Evolutionary conservation across 208 protist genomes (phyloP).

Genomic region (Trichomonas tenax): DNA sequence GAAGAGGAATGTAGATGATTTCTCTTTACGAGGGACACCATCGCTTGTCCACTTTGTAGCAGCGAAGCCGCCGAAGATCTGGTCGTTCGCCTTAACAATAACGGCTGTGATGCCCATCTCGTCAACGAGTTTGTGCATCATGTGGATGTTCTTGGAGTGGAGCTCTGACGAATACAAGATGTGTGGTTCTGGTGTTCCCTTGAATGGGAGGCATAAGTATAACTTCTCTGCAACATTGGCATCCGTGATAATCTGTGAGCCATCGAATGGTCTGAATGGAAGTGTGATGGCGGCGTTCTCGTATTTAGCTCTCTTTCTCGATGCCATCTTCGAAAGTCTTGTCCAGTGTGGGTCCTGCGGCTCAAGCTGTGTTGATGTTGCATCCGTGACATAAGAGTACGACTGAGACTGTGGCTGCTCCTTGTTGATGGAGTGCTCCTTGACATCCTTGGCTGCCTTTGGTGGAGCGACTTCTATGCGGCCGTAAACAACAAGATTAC

Average conservation of each 20-base stretch:
- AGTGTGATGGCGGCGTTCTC: background rate
- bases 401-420: background rate
- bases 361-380: background rate
- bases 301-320: background rate
- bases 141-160: background rate
- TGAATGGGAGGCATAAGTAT: conserved; percentile 16
- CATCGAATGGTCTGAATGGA: background rate
- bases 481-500: background rate
- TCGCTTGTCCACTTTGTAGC: background rate
- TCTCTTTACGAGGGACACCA: background rate
- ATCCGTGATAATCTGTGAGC: background rate
- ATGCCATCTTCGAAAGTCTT: background rate
- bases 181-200: background rate
- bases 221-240: background rate
- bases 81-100: background rate
- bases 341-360: background rate
- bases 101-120: background rate
- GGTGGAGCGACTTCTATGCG: background rate
- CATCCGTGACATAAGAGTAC: background rate
- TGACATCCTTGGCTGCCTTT: too few relatives aligned
- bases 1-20: background rate
- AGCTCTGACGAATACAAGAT: background rate
- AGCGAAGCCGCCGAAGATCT: background rate
- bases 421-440: background rate
- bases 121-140: background rate